These are phyloP conservation scores for Leucocoprinus sp. DNA, from an alignment of 768 basidiomycete genomes.

Conservation along the genomic window DNA sequence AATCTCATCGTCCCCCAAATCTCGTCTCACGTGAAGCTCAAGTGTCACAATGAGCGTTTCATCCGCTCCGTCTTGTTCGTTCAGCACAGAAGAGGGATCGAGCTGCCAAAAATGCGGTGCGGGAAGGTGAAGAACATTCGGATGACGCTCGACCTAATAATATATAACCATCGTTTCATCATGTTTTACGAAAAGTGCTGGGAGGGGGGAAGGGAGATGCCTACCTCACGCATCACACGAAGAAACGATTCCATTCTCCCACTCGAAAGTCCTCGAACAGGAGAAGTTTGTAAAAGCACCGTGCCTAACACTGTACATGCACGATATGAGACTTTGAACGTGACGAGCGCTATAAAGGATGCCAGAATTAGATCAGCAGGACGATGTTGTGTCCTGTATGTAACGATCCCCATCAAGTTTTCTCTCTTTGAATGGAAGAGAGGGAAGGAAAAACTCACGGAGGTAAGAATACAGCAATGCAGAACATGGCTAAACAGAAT, in stretches of 20 bases:
- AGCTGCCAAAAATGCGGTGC: constrained; percentile 90
- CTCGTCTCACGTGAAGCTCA: constrained; percentile 64
- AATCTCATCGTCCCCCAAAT: constrained; percentile 63
- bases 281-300: constrained; percentile 85
- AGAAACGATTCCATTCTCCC: constrained; percentile 78
- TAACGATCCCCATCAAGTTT: background rate
- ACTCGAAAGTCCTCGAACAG: constrained; percentile 46
- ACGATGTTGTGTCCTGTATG: constrained; percentile 46
- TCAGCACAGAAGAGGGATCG: constrained; percentile 27
- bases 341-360: constrained; percentile 63
- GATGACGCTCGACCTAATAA: constrained; percentile 71
- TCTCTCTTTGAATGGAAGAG: background rate
- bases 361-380: constrained; percentile 84
- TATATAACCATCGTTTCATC: too few relatives aligned
- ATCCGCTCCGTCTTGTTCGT: background rate
- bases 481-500: constrained; percentile 47
- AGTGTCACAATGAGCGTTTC: constrained; percentile 64
- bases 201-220: constrained; percentile 15
- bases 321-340: constrained; percentile 78
- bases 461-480: constrained; percentile 45
- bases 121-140: constrained; percentile 73
- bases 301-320: constrained; percentile 79
- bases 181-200: background rate
- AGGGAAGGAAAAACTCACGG: constrained; percentile 32
- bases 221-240: constrained; percentile 73